Base-by-base conservation (phyloP, 1,284 basidiomycete species). In the Cutaneotrichosporon cutaneum region DNA sequence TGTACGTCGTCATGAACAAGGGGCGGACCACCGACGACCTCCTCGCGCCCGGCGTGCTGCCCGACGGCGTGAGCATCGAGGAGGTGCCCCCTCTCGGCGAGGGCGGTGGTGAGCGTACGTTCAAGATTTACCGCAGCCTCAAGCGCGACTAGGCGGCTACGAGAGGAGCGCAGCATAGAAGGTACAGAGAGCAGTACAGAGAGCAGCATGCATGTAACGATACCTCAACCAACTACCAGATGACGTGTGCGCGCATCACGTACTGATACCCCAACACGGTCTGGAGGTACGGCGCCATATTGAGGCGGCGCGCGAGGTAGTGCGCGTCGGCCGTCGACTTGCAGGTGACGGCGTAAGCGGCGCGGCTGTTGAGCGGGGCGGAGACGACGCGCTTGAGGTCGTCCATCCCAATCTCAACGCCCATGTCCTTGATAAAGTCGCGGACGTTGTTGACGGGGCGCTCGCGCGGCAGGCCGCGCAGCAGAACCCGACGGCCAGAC, bases 1-100 rank as follows among this genome's bases (percentile, higher is more conserved):
- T 95, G 69, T 94, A 88, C 73, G 83, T 96, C 61, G 88, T 93
- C 59, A 83, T 94, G 61, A 85, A 88, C 36, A 85, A 84, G 71
- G 88, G 85, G 42, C 86, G 88, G 47, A 80, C 83, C 18, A 71
- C 86, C 55, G 85, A 87, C 63, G 86, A 86, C 35, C 76, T 92
- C 62, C 84, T 87, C 63, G 83, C 77, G 54, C 81, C 82, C 14
- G 86, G 85, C 21, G 59, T 71, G 51, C 68, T 79, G 54, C 73
- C 75, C 32, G 75, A 85, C 36, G 86, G 87, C 68, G 88, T 92
- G 77, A 64, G 68, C 52, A 66, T 77, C 42, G 69, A 80, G 66
- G 73, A 79, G 69, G 58, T 78, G 32, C 68, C 69, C 13, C 65
- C 74, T n/a, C 42, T 77, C 61, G 73, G 77, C 33, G 54, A 64